Evolutionary conservation across 345 rosid species (phyloP), one percentile per base, ranked within the genome.

Genomic region (Salix viminalis): DNA sequence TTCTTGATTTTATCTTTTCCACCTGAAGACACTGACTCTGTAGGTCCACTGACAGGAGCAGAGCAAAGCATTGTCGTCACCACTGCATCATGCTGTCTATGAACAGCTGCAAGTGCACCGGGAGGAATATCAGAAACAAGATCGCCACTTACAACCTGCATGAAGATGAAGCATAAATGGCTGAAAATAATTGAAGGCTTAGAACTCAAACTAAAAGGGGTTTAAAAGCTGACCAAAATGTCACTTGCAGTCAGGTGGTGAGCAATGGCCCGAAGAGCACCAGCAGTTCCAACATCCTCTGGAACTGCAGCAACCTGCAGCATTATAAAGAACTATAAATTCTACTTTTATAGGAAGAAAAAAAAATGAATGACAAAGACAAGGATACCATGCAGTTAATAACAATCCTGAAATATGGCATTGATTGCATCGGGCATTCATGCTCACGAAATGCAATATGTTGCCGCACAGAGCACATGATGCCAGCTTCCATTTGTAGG

Each of bases 61-160:
- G 92, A 83, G 83, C 99, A 96, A 82, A 96, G 92, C 96, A 90
- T 88, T 76, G 86, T 89, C 83, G 99, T 96, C 24, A 96, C 92
- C 23, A 81, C 85, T 48, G 97, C 98, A 88, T 91, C 92, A 81
- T 93, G 93, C 54, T 97, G 87, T 86, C 99, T 90, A 82, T 96
- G 99, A 79, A 92, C 88, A 78, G 98, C 97, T 1, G 93, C 94
- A 56, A 93, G 90, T 65, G 94, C 92, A 82, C 98, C 97, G 77
- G 88, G 96, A 84, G 96, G 85, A 88, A 96, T 91, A 86, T 96
- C 99, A 83, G 98, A 90, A 83, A 96, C 93, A 84, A 96, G 93
- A 87, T 96, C 99, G 80, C 98, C 99, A 84, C 97, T 93, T 79
- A 96, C 86, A 30, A 93, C 94, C 98, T 96, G 89, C 78, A 70